Evolutionary conservation across 2,329 filamentous ascomycete species (phyloP).

Genomic region (Ophiostoma perfectum): DNA sequence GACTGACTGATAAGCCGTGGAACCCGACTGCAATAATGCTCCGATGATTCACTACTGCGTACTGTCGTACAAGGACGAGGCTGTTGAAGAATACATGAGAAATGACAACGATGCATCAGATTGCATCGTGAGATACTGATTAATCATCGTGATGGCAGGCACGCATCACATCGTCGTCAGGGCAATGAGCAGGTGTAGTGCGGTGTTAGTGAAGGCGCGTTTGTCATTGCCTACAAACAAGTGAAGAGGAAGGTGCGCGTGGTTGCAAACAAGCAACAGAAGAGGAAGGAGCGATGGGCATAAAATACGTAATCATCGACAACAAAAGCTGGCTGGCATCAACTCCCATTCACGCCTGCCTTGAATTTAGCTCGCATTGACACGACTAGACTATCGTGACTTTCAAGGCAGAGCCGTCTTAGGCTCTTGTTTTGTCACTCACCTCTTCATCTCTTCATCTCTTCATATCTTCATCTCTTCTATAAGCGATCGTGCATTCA

Average conservation of each 20-base stretch:
- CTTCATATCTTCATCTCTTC: not conserved
- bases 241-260: not conserved
- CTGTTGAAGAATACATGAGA: not conserved
- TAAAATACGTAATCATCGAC: not conserved
- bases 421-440: not conserved
- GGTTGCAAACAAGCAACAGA: not conserved
- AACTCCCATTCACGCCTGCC: not conserved
- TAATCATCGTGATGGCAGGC: not conserved
- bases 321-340: not conserved
- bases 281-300: slow-evolving; percentile 8
- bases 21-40: not conserved
- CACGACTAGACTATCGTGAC: not conserved
- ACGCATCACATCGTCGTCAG: not conserved
- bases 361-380: not conserved
- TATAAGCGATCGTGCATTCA: no score
- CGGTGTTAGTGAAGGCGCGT: not conserved
- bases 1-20: not conserved
- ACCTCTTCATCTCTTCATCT: not conserved
- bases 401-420: not conserved
- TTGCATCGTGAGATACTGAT: not conserved
- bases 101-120: no score
- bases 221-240: not conserved
- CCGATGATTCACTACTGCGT: not conserved
- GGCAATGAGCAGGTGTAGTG: no score
- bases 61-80: not conserved